Evolutionary conservation across 2,329 filamentous ascomycete genomes (phyloP), one percentile per base, ranked within the genome.

Genomic region (Xylariaceae sp.): DNA sequence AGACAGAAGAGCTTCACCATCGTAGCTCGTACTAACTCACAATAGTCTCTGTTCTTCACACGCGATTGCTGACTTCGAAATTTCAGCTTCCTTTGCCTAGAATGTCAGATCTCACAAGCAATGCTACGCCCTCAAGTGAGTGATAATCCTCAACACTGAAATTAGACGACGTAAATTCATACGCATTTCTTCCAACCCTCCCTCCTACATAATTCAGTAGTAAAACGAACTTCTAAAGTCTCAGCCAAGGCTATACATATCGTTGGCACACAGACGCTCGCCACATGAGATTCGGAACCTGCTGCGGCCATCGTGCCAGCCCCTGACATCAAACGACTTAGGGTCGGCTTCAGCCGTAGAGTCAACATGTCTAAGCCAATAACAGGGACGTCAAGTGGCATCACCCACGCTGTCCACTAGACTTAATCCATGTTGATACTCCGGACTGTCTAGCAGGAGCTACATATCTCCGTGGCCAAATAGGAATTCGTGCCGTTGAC

Each of bases 401-500:
- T 33, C 11, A n/a, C 21, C 26, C 18, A 33, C 23, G 33, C 20
- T 39, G 45, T 26, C 18, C 7, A 20, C 10, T 40, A 13, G 13
- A 16, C n/a, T 21, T 9, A 10, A 32, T 15, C 13, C 10, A 30
- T 15, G 11, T 26, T 16, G n/a, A 15, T 10, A 13, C 13, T 39
- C 42, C 8, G 4, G 6, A 43, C 15, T 10, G n/a, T 8, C 26
- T 24, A 6, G 6, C 21, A 13, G n/a, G 24, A 11, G 13, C 13
- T 18, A 15, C 26, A 32, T 21, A 16, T 43, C 10, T 18, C 43
- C 8, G 26, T 42, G 26, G 44, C 39, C 48, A 30, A 58, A 50
- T 55, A 48, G 48, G 48, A 55, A 48, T 16, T 11, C 11, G 24
- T 45, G 20, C 45, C 45, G 29, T 29, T 8, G 33, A 18, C 20